Evolutionary conservation across 768 basidiomycete species (phyloP).

Genomic region (Dendrothele bispora): DNA sequence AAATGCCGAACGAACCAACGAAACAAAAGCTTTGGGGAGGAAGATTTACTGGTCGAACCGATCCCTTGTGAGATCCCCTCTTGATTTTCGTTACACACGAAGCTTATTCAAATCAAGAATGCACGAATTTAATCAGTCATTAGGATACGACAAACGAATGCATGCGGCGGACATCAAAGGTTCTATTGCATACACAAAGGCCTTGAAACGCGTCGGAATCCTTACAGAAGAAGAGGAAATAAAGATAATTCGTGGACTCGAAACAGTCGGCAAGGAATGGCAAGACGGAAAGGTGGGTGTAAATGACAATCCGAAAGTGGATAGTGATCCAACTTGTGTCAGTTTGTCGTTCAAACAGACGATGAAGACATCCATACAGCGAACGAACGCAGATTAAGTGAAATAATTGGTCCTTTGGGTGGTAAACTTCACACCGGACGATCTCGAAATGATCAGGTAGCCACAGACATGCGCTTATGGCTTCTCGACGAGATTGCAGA

Average conservation of each 20-base stretch:
- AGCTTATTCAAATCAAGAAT: slow-evolving; percentile 53
- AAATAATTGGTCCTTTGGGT: slow-evolving; percentile 88
- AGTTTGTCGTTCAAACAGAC: slow-evolving; percentile 69
- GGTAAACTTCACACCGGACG: slow-evolving; percentile 98
- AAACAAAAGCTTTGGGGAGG: slow-evolving; percentile 88
- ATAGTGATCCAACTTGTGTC: slow-evolving; percentile 1
- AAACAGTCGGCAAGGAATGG: slow-evolving; percentile 84
- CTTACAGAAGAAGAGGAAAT: slow-evolving; percentile 73
- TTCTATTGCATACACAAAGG: slow-evolving; percentile 95
- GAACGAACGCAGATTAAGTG: slow-evolving; percentile 91
- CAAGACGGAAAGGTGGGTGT: slow-evolving; percentile 64
- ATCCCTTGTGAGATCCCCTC: slow-evolving; percentile 65
- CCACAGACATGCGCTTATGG: slow-evolving; percentile 98
- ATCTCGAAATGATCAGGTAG: slow-evolving; percentile 97
- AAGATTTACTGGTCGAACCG: slow-evolving; percentile 84
- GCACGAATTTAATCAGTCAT: slow-evolving; percentile 97
- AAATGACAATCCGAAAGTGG: neutral
- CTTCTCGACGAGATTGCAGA: slow-evolving; percentile 74
- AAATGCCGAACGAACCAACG: slow-evolving; percentile 41
- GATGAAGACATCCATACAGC: slow-evolving; percentile 99
- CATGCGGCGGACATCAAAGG: slow-evolving; percentile 88
- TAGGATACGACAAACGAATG: slow-evolving; percentile 95
- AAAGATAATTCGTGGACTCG: slow-evolving; percentile 73
- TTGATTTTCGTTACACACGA: neutral
- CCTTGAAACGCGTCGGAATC: slow-evolving; percentile 78